phyloP scores from a whole-genome alignment of 2,329 filamentous ascomycete species.

The Epichloe glyceriae region DNA sequence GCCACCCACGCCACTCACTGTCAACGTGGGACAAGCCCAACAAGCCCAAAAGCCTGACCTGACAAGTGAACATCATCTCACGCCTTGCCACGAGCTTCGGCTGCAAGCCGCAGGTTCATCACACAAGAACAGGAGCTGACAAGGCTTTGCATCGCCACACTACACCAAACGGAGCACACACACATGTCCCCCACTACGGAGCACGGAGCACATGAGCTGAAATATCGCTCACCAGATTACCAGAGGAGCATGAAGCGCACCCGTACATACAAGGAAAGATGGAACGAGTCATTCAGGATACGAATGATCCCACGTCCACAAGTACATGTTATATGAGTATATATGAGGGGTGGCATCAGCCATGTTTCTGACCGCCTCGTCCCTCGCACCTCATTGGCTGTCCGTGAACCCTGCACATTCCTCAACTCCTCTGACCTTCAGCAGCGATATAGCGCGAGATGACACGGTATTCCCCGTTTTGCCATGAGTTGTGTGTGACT shows the following conservation, averaged over 20 bases:
- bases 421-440: neutral
- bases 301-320: no score
- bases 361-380: constrained; percentile 3
- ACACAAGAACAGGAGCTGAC: constrained; percentile 1
- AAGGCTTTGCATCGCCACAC: constrained; percentile 2
- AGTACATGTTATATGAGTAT: no score
- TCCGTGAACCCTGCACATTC: neutral
- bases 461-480: neutral
- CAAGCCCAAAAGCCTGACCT: neutral
- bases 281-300: no score
- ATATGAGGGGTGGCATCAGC: neutral
- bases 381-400: neutral
- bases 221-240: constrained; percentile 1
- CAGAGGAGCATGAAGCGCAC: neutral
- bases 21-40: neutral
- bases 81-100: neutral
- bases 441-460: neutral
- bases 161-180: constrained; percentile 1
- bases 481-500: neutral
- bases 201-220: constrained; percentile 1
- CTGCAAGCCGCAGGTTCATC: constrained; percentile 1
- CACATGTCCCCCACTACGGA: neutral
- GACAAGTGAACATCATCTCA: neutral
- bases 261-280: no score
- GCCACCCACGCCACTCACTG: no score